phyloP scores from a whole-genome alignment of 306 rosid species.

The Vicia faba region DNA sequence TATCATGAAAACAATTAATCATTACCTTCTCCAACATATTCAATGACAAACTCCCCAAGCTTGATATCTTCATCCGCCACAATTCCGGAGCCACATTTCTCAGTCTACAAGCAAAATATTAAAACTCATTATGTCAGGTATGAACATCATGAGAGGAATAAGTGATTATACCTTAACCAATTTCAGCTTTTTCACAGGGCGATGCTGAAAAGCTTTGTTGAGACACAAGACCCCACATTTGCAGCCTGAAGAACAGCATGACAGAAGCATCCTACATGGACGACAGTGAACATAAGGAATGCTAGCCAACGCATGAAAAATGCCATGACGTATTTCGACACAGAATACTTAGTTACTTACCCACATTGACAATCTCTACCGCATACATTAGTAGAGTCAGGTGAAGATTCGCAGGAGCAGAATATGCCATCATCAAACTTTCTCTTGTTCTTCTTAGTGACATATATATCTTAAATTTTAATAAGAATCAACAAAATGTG shows the following conservation, averaged over 20 bases:
- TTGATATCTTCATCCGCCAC: constrained; percentile 88
- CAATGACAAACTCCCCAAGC: constrained; percentile 85
- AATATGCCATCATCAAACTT: constrained; percentile 89
- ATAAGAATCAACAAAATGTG: constrained; percentile 50
- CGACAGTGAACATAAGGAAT: constrained; percentile 29
- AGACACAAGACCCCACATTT: constrained; percentile 84
- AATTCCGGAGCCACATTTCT: constrained; percentile 93
- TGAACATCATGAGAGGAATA: neutral
- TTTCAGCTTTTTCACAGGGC: constrained; percentile 83
- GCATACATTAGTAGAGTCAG: constrained; percentile 69
- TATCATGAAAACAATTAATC: constrained; percentile 1
- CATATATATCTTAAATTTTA: constrained; percentile 72
- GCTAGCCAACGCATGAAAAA: constrained; percentile 3
- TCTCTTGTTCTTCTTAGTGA: constrained; percentile 74
- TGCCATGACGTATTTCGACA: neutral
- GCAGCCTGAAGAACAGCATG: constrained; percentile 92
- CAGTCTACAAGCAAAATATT: constrained; percentile 67
- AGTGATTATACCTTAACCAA: constrained; percentile 66
- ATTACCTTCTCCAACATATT: constrained; percentile 96
- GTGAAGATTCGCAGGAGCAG: constrained; percentile 67
- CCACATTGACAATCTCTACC: constrained; percentile 93
- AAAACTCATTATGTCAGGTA: constrained; percentile 31
- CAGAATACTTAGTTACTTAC: constrained; percentile 81
- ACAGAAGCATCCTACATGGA: constrained; percentile 77
- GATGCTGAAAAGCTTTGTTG: constrained; percentile 84